phyloP scores from a whole-genome alignment of 208 protist genomes.

The Crithidia mellificae region DNA sequence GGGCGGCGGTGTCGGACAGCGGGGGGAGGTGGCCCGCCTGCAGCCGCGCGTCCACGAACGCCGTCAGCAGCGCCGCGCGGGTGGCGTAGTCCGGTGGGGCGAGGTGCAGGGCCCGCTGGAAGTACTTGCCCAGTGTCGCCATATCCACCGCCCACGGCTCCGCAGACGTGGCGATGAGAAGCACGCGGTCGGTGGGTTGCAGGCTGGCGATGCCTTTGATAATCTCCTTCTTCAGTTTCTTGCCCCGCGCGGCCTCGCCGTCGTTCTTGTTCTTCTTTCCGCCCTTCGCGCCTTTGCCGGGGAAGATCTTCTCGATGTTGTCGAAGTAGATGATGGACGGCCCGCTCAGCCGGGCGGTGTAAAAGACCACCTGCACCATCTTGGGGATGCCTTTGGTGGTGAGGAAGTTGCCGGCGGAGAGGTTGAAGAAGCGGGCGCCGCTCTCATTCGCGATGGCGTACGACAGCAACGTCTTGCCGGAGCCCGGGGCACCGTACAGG shows the following conservation, averaged over 20 bases:
- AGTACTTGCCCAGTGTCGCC: slow-evolving; percentile 56
- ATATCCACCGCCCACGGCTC: slow-evolving; percentile 80
- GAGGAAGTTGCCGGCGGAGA: slow-evolving; percentile 87
- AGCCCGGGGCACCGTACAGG: slow-evolving; percentile 84
- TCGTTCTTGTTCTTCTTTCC: slow-evolving; percentile 67
- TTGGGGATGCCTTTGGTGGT: slow-evolving; percentile 68
- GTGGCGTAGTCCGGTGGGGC: slow-evolving; percentile 88
- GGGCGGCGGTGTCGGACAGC: slow-evolving; percentile 18
- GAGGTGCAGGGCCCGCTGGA: slow-evolving; percentile 80
- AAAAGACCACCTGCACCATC: slow-evolving; percentile 90
- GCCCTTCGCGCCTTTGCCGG: slow-evolving; percentile 42
- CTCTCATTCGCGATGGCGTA: slow-evolving; percentile 87
- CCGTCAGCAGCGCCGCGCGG: slow-evolving; percentile 67
- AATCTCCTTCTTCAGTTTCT: slow-evolving; percentile 92
- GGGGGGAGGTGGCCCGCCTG: slow-evolving; percentile 9
- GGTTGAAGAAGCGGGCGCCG: slow-evolving; percentile 91
- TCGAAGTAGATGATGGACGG: slow-evolving; percentile 95
- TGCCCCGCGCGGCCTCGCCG: slow-evolving; percentile 62
- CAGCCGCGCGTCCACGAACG: slow-evolving; percentile 43
- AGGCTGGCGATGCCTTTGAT: slow-evolving; percentile 76
- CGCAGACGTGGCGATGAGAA: slow-evolving; percentile 80
- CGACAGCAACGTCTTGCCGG: slow-evolving; percentile 91
- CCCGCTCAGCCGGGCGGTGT: slow-evolving; percentile 83
- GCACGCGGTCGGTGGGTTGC: slow-evolving; percentile 85
- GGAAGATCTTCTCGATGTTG: slow-evolving; percentile 88